Evolutionary conservation across 257 asterid genomes (phyloP).

Genomic region (Nicotiana attenuata): DNA sequence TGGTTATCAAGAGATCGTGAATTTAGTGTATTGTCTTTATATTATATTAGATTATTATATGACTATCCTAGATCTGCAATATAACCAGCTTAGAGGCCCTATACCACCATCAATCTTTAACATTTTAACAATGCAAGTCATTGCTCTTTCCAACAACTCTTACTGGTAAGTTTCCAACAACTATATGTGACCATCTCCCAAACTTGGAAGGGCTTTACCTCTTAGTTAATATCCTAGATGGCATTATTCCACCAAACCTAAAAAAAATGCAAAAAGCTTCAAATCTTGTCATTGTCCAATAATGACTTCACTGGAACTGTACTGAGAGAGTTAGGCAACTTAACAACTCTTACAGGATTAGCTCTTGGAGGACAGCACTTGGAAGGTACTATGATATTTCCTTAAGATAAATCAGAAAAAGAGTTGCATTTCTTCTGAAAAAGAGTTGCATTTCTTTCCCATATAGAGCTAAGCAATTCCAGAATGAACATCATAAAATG

Average conservation of each 20-base stretch:
- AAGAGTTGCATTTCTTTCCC: no score
- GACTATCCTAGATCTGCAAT: background rate
- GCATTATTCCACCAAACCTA: slow-evolving; percentile 12
- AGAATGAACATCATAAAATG: no score
- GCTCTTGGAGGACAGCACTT: no score
- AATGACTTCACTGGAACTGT: no score
- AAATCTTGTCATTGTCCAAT: no score
- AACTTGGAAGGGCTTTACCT: slow-evolving; percentile 1
- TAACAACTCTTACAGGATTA: no score
- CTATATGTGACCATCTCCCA: slow-evolving; percentile 13
- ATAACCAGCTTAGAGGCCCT: slow-evolving; percentile 18
- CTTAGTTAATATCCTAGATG: background rate
- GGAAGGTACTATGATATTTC: no score
- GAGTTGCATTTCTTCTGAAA: no score
- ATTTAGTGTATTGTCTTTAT: background rate
- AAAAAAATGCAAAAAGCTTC: no score
- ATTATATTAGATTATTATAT: background rate
- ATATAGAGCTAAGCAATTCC: no score
- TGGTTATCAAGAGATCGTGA: background rate
- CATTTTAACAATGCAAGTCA: background rate
- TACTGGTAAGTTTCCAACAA: slow-evolving; percentile 21
- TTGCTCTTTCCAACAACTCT: background rate
- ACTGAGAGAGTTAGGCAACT: no score
- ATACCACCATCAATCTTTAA: slow-evolving; percentile 10
- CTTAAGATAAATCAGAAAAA: no score